Evolutionary conservation across 345 rosid species (phyloP), one percentile per base, ranked within the genome.

Genomic region (Psidium guajava): DNA sequence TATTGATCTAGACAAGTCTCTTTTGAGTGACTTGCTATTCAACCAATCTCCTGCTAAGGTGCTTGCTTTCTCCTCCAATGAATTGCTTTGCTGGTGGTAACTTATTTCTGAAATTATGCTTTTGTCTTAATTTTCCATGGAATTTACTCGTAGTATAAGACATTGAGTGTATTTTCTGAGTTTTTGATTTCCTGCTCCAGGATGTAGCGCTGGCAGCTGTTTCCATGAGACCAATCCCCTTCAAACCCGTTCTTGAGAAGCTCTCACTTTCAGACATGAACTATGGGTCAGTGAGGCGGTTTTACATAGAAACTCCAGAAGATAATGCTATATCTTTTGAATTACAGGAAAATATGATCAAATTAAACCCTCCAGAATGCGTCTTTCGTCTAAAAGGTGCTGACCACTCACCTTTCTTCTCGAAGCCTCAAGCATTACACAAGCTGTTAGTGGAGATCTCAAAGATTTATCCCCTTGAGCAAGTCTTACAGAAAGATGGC

Each of bases 361-460:
- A 91, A 75, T 86, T 93, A 47, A 91, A 92, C 84, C 95, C 98
- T 15, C 98, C 98, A 0, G 98, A 97, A 87, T 91, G 90, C 44
- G 98, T 96, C 51, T 96, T 93, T 86, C 90, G 88, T 47, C 85
- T 97, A 64, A 97, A 94, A 91, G 99, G 99, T 16, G 92, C 98
- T 5, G 99, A 97, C 69, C 99, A 97, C 88, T 95, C 99, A 36
- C 98, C 99, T 25, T 97, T 97, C 89, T 97, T 97, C 91, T 97
- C 98, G 14, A 97, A 95, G 90, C 99, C 98, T 89, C 99, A 95
- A 90, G 95, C 98, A 81, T 90, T 96, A 57, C 99, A 97, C 89
- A 95, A 95, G 90, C 54, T 93, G 88, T 85, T 96, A 86, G 93
- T 95, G 87, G 99, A 97, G 92, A 96, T 97, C 58, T 90, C 98